Base-by-base conservation (phyloP, 495 filamentous ascomycete species). In the Copromyces sp. region DNA sequence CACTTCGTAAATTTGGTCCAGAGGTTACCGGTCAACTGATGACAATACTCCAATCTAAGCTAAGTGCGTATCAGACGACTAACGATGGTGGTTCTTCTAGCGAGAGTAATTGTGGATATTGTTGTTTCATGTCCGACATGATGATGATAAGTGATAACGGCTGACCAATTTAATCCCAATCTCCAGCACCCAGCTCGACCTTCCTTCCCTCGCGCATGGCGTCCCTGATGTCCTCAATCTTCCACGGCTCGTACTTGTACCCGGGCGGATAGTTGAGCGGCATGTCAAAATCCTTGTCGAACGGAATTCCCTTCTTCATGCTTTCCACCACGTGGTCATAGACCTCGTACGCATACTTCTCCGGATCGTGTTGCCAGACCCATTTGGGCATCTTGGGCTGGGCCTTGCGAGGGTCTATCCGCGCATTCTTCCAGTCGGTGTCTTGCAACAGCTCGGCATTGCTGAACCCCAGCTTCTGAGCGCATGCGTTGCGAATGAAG, bases 331-430 rank as follows among this genome's bases (percentile, higher is more conserved):
- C 83, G 72, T 83, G 80, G 53, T 76, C 78, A 61, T 87, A 89
- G 68, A 87, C 83, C 71, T 87, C 83, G 69, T 88, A 86, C 7
- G 84, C 83, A 75, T 90, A 88, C 71, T 77, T 72, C 76, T 90
- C 87, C 0, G 87, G 85, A 73, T 90, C 86, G 74, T 89, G 86
- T n/a, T 76, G 74, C 80, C 81, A 86, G 24, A 89, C 80, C 88
- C 86, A 89, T 71, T 81, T 84, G 17, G 83, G 86, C 39, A 84
- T 78, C 75, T 83, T 84, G n/a, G 82, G 84, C 74, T 84, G 82
- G 20, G 85, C 83, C 11, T 78, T 77, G 37, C 83, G 80, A 8
- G 87, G 87, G 69, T 90, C 81, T 16, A 85, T 76, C 74, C 12
- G 16, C 40, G 88, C 85, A 59, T 83, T 81, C 41, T 83, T 81